Evolutionary conservation across 805 yeast species (phyloP).

Genomic region (Zygosaccharomyces bailii): DNA sequence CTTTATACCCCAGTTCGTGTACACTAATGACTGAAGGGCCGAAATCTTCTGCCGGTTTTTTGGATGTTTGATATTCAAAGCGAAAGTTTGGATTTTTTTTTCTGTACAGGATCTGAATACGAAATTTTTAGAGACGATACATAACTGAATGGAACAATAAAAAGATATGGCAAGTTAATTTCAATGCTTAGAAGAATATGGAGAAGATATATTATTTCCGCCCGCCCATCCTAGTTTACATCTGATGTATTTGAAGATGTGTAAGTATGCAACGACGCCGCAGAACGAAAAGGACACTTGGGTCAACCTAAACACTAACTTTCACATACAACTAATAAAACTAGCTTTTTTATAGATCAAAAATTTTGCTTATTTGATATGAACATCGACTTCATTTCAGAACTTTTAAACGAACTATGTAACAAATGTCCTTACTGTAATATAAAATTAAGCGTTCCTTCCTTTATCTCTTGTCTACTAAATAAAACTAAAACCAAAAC

Average conservation of each 20-base stretch:
- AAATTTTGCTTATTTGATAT: too few relatives aligned
- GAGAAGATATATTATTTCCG: too few relatives aligned
- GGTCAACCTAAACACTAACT: too few relatives aligned
- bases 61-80: neutral
- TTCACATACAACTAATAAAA: neutral
- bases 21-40: constrained; percentile 1
- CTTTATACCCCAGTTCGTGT: constrained; percentile 5
- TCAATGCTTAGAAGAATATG: too few relatives aligned
- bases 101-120: constrained; percentile 3
- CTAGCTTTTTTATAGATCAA: too few relatives aligned
- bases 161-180: neutral
- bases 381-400: too few relatives aligned
- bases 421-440: too few relatives aligned
- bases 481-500: constrained; percentile 6
- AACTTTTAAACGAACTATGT: neutral
- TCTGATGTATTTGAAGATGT: too few relatives aligned
- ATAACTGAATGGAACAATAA: constrained; percentile 7
- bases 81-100: constrained; percentile 3
- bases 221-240: too few relatives aligned
- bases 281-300: too few relatives aligned
- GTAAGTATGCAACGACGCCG: too few relatives aligned
- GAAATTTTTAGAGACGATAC: constrained; percentile 6
- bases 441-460: constrained; percentile 2
- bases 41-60: neutral
- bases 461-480: neutral